phyloP scores from a whole-genome alignment of 352 stramenopile genomes.

The Globisporangium barbulae region DNA sequence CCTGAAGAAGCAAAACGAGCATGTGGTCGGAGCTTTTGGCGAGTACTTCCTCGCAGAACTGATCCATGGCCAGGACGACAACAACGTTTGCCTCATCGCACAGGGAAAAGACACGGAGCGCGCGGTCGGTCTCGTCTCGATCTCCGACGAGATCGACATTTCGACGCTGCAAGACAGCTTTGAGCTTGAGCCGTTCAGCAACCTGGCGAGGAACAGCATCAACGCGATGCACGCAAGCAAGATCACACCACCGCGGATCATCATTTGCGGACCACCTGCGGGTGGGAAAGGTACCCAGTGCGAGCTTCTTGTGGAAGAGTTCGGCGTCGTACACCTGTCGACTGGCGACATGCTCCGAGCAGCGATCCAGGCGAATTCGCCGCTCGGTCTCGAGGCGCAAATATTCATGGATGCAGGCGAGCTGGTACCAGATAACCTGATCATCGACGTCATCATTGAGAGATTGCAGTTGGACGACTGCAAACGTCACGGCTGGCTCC shows the following conservation, averaged over 20 bases:
- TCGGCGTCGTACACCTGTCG: slow-evolving; percentile 89
- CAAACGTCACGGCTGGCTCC: slow-evolving; percentile 76
- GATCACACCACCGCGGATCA: slow-evolving; percentile 39
- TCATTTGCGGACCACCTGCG: slow-evolving; percentile 72
- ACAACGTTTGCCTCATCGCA: slow-evolving; percentile 83
- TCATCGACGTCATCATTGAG: slow-evolving; percentile 55
- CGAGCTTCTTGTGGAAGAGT: slow-evolving; percentile 79
- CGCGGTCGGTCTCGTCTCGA: slow-evolving; percentile 74
- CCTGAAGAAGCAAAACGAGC: slow-evolving; percentile 51
- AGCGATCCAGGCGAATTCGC: slow-evolving; percentile 51
- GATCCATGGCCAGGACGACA: slow-evolving; percentile 83
- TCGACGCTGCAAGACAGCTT: slow-evolving; percentile 82
- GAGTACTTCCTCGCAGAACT: slow-evolving; percentile 93
- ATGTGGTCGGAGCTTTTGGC: slow-evolving; percentile 73
- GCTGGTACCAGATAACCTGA: slow-evolving; percentile 45
- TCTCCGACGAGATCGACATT: slow-evolving; percentile 86
- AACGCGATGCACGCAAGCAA: slow-evolving; percentile 15
- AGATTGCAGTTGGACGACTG: slow-evolving; percentile 84
- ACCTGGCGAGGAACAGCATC: slow-evolving; percentile 50
- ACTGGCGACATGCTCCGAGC: slow-evolving; percentile 90
- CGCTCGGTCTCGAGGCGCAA: slow-evolving; percentile 35
- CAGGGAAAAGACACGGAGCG: slow-evolving; percentile 31
- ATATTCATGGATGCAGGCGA: slow-evolving; percentile 41
- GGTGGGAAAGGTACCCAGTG: slow-evolving; percentile 96
- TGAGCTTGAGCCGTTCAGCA: slow-evolving; percentile 74